Conservation (phyloP, 2,329 filamentous ascomycete genomes). For the Pseudogymnoascus sp. region DNA sequence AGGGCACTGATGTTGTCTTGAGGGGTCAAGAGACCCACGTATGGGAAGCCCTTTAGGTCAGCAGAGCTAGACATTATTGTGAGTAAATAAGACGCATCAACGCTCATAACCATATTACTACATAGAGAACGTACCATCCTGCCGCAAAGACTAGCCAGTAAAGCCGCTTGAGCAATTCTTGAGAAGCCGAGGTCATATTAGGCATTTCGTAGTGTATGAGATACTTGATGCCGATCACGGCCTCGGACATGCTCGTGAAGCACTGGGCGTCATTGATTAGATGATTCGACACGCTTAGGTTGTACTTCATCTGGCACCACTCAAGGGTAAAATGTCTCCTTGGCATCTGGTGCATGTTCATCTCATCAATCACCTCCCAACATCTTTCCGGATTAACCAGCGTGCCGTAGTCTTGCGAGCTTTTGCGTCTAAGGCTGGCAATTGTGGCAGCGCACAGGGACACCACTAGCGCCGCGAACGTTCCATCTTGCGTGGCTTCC, state of each 20-base stretch:
- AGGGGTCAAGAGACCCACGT: slow-evolving; percentile 24
- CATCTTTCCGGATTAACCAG: slow-evolving; percentile 27
- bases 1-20: slow-evolving; percentile 23
- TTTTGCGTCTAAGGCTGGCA: slow-evolving; percentile 27
- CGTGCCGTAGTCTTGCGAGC: slow-evolving; percentile 20
- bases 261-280: slow-evolving; percentile 12
- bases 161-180: slow-evolving; percentile 31
- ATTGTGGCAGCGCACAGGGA: slow-evolving; percentile 32
- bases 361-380: slow-evolving; percentile 25
- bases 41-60: slow-evolving; percentile 27
- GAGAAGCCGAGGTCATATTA: slow-evolving; percentile 22
- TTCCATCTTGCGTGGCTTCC: slow-evolving; percentile 23
- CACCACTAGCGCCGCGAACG: slow-evolving; percentile 31
- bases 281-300: slow-evolving; percentile 18
- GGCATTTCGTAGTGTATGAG: slow-evolving; percentile 27
- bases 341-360: slow-evolving; percentile 23
- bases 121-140: slow-evolving; percentile 21
- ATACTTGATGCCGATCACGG: slow-evolving; percentile 28
- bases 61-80: slow-evolving; percentile 21
- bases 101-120: background rate
- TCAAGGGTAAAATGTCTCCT: slow-evolving; percentile 27
- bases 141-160: slow-evolving; percentile 32
- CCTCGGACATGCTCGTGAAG: slow-evolving; percentile 19
- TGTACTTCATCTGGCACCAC: slow-evolving; percentile 34
- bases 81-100: background rate